Evolutionary conservation across 1,139 yeast species (phyloP).

Genomic region (Magnusiomyces starmeri): DNA sequence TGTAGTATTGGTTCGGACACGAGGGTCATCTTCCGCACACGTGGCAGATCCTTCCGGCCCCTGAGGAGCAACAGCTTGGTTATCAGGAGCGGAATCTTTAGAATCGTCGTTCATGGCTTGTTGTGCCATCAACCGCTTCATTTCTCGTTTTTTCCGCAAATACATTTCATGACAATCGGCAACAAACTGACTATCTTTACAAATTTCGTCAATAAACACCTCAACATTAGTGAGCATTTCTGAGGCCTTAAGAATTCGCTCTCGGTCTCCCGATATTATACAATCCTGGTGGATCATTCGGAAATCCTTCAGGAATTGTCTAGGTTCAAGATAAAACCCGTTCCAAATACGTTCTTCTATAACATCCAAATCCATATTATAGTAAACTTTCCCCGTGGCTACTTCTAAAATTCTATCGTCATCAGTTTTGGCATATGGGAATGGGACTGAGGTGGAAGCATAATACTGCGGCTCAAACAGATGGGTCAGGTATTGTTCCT

Average conservation of each 20-base stretch:
- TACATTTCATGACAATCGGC: constrained; percentile 71
- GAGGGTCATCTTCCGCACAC: not conserved
- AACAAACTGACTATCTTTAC: constrained; percentile 54
- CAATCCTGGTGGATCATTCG: constrained; percentile 80
- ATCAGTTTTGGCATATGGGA: constrained; percentile 47
- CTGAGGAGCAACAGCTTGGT: not conserved
- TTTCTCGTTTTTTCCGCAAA: constrained; percentile 46
- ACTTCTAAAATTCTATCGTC: constrained; percentile 78
- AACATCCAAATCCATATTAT: constrained; percentile 88
- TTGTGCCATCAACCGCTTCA: constrained; percentile 6
- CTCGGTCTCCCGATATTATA: constrained; percentile 69
- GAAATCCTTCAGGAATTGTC: constrained; percentile 77
- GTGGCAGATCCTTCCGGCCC: no score
- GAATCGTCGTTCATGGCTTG: not conserved
- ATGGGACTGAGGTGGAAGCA: constrained; percentile 23
- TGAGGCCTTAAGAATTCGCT: constrained; percentile 76
- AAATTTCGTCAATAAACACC: constrained; percentile 87
- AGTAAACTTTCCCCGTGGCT: constrained; percentile 61
- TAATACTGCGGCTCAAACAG: constrained; percentile 54
- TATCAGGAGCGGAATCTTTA: not conserved
- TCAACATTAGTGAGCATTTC: constrained; percentile 97
- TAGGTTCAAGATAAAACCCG: constrained; percentile 90
- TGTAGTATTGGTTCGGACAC: not conserved
- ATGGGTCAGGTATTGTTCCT: constrained; percentile 64
- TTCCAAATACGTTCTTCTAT: constrained; percentile 96